Base-by-base conservation (phyloP, 2,329 filamentous ascomycete genomes). In the Alternaria panax region DNA sequence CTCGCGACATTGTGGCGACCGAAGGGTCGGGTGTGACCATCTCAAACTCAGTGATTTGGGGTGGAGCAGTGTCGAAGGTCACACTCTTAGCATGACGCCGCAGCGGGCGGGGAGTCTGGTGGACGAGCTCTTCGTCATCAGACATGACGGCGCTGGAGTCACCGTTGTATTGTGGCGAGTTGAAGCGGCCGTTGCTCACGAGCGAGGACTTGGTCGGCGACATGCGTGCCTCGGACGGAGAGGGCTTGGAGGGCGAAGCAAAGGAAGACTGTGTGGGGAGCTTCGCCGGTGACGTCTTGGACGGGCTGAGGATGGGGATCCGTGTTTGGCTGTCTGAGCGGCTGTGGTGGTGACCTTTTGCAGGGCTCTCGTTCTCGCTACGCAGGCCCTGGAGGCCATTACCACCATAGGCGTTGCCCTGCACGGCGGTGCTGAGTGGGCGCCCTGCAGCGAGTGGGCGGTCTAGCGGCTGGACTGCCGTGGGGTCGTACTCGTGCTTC, bases 21-120 rank as follows among this genome's bases (percentile, higher is more conserved):
- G 93, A 96, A n/a, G 96, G 87, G 74, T 97, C 95, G 11, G 95
- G 95, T 2, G 95, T 99, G 32, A 92, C 91, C 91, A 97, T 93
- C 80, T 98, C 95, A 77, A 98, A 99, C 80, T 99, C 95, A 75
- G 98, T 97, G 72, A 99, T 86, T 75, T 96, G 92, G 24, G 95
- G 95, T 22, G 94, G 94, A 2, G 92, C 93, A 36, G 90, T 91
- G 79, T 98, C 93, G 75, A 99, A 99, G 0, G 94, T 99, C 59
- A 99, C 95, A 72, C 93, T 97, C 84, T 99, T 99, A 47, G 92
- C 89, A 79, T 97, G 92, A 54, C 93, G 90, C 75, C 92, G 90
- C 41, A 93, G 84, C 12, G 84, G 85, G 65, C 87, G 88, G 54
- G 90, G 89, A 7, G 86, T 86, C 34, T 88, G 86, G 40, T 77